Conservation (phyloP, 2,329 filamentous ascomycete species). For the Aspergillus eucalypticola region DNA sequence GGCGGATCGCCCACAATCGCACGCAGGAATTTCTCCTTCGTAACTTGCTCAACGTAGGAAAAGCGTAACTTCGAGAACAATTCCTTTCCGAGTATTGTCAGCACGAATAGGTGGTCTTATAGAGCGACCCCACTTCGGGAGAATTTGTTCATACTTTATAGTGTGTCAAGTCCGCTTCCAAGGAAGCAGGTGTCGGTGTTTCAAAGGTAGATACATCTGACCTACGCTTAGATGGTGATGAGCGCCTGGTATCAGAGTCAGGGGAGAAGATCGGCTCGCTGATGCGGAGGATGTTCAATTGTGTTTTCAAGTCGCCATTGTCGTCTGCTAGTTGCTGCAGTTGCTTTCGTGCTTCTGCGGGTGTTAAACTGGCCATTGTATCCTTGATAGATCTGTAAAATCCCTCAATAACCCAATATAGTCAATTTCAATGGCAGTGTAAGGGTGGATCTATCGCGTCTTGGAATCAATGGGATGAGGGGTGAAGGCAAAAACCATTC, state of each 20-base stretch:
- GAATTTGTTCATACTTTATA: constrained; percentile 63
- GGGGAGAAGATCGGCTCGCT: constrained; percentile 68
- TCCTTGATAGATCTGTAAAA: not conserved
- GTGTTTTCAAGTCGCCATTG: constrained; percentile 50
- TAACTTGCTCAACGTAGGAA: constrained; percentile 96
- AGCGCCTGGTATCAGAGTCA: constrained; percentile 25
- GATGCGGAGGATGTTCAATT: constrained; percentile 71
- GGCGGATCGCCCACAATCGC: constrained; percentile 90
- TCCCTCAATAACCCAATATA: not conserved
- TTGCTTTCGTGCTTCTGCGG: constrained; percentile 35
- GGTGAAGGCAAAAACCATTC: constrained; percentile 1
- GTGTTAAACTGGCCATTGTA: constrained; percentile 23
- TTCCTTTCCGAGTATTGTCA: constrained; percentile 53
- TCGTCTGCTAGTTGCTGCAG: constrained; percentile 48
- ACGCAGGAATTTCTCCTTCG: constrained; percentile 95
- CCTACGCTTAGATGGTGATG: constrained; percentile 54
- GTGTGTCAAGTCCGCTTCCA: constrained; percentile 81
- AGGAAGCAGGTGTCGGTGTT: constrained; percentile 69
- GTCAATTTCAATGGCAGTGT: not conserved
- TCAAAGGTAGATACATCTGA: constrained; percentile 74
- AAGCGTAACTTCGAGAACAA: constrained; percentile 95
- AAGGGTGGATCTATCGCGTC: not conserved
- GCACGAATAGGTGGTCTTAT: not conserved
- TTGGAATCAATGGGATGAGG: not conserved
- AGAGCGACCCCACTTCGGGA: not conserved